Conservation (phyloP, 495 filamentous ascomycete genomes). For the Hypoxylon fragiforme region DNA sequence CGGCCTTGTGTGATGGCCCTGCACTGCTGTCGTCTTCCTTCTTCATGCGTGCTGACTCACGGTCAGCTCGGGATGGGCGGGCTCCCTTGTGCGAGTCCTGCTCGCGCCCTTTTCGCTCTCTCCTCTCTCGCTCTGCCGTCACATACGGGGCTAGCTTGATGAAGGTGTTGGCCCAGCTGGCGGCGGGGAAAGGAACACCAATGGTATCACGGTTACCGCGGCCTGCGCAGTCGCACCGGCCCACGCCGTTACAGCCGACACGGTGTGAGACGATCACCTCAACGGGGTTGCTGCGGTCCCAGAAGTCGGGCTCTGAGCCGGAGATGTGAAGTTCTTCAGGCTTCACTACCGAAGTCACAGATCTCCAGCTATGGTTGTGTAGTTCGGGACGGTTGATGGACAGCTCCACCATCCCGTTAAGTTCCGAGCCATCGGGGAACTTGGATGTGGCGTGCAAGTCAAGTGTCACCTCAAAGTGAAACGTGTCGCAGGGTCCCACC, state of each 20-base stretch:
- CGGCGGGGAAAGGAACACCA: constrained; percentile 54
- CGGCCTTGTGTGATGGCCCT: constrained; percentile 22
- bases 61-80: constrained; percentile 32
- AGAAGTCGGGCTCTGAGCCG: constrained; percentile 36
- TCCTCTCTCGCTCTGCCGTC: constrained; percentile 38
- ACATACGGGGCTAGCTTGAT: constrained; percentile 50
- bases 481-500: constrained; percentile 50
- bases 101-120: constrained; percentile 27
- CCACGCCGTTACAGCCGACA: constrained; percentile 41
- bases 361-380: constrained; percentile 53
- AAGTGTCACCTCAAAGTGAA: constrained; percentile 55
- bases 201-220: constrained; percentile 42
- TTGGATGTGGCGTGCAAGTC: constrained; percentile 48
- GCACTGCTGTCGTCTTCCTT: constrained; percentile 34
- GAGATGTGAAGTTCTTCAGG: constrained; percentile 51
- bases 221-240: constrained; percentile 36
- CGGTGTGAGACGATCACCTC: constrained; percentile 44
- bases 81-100: constrained; percentile 25
- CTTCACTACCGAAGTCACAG: constrained; percentile 51
- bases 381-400: constrained; percentile 48
- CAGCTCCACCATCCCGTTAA: constrained; percentile 54
- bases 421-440: constrained; percentile 51
- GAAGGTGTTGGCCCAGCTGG: constrained; percentile 51
- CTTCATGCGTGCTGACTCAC: constrained; percentile 33
- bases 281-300: constrained; percentile 39